A percentile compares a stretch with the other conserved stretches of the same genome.
Conservation (phyloP, 768 basidiomycete species). For the Cyclocybe aegerita region DNA sequence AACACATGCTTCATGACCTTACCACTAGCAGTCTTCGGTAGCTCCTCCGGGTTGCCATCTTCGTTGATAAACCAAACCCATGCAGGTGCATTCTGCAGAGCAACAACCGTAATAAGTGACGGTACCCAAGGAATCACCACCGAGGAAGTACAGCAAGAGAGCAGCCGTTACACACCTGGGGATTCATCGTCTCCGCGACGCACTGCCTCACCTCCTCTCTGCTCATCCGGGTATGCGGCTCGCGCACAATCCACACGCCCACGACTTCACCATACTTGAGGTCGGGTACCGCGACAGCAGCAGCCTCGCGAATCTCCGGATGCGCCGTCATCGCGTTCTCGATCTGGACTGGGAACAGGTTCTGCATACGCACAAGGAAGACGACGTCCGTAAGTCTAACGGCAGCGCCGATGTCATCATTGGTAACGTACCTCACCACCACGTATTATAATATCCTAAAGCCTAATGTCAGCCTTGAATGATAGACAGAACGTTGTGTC, state of each 20-base stretch:
- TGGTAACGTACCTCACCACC: constrained; percentile 66
- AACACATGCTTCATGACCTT: constrained; percentile 85
- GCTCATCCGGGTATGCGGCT: constrained; percentile 37
- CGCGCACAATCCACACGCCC: constrained; percentile 73
- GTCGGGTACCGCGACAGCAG: constrained; percentile 73
- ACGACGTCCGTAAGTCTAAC: neutral
- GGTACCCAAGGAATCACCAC: neutral
- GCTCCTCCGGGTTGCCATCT: constrained; percentile 51
- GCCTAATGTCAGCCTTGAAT: neutral
- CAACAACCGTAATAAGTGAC: neutral
- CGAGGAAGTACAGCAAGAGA: neutral
- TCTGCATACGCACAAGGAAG: constrained; percentile 35
- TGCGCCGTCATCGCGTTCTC: constrained; percentile 69
- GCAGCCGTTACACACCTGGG: constrained; percentile 53
- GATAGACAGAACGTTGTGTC: neutral
- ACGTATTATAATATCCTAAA: constrained; percentile 79
- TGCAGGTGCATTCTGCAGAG: constrained; percentile 64
- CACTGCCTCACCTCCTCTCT: constrained; percentile 51
- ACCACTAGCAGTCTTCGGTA: constrained; percentile 86
- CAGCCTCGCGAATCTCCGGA: constrained; percentile 64
- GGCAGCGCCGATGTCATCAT: neutral
- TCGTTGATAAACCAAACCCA: constrained; percentile 87
- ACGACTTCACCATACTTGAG: constrained; percentile 73
- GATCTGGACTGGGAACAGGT: constrained; percentile 83
- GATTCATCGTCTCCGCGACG: constrained; percentile 68